Evolutionary conservation across 2,329 filamentous ascomycete genomes (phyloP).

Genomic region (Colletotrichum ledebouriae): DNA sequence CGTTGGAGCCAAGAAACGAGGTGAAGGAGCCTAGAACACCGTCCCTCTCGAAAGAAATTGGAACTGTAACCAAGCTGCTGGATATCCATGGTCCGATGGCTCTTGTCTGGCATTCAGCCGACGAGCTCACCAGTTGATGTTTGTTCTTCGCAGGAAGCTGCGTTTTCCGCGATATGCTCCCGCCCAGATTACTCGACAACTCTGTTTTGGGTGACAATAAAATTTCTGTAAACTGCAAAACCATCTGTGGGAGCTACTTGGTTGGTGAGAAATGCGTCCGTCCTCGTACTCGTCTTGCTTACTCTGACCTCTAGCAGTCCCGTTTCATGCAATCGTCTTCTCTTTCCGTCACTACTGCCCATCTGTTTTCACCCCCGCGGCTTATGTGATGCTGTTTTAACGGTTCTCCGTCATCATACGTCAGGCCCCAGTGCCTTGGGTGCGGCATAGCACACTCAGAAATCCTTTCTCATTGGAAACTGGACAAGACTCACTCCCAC

Average conservation of each 20-base stretch:
- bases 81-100: slow-evolving; percentile 26
- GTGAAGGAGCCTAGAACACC: slow-evolving; percentile 38
- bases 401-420: slow-evolving; percentile 41
- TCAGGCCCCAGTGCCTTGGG: slow-evolving; percentile 39
- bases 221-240: background rate
- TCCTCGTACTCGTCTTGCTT: slow-evolving; percentile 18
- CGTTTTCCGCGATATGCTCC: background rate
- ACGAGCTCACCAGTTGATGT: no score
- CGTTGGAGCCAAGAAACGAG: slow-evolving; percentile 27
- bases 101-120: no score
- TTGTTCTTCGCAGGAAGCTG: no score
- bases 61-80: slow-evolving; percentile 34
- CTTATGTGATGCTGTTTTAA: slow-evolving; percentile 33
- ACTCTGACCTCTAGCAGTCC: slow-evolving; percentile 25
- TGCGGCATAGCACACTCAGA: slow-evolving; percentile 22
- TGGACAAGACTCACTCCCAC: slow-evolving; percentile 32
- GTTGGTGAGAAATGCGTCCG: background rate
- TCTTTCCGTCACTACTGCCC: slow-evolving; percentile 24
- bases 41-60: slow-evolving; percentile 28
- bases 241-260: background rate
- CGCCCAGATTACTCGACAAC: background rate
- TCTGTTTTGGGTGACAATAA: background rate
- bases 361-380: slow-evolving; percentile 23
- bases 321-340: slow-evolving; percentile 13
- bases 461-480: slow-evolving; percentile 27